These are phyloP conservation scores for Syzygium malaccense DNA, from an alignment of 441 rosid species.

Conservation along the genomic window DNA sequence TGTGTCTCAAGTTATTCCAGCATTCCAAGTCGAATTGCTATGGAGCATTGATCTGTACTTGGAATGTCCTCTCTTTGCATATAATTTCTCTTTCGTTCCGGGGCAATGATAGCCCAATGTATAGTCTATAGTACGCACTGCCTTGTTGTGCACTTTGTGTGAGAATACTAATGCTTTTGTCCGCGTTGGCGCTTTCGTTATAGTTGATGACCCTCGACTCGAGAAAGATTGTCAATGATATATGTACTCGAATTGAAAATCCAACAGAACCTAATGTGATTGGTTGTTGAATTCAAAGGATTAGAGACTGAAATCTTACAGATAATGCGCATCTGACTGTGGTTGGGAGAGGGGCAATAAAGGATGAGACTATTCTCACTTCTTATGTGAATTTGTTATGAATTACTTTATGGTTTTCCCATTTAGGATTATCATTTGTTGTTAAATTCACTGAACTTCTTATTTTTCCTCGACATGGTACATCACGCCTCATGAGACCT, in stretches of 20 bases:
- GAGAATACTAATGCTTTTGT: too few relatives aligned
- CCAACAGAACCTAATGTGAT: background rate
- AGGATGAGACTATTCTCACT: background rate
- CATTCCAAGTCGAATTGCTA: background rate
- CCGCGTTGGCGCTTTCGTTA: background rate
- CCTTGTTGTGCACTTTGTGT: too few relatives aligned
- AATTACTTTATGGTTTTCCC: background rate
- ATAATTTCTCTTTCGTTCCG: too few relatives aligned
- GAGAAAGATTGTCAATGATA: background rate
- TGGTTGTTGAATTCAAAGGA: background rate
- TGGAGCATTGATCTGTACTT: background rate
- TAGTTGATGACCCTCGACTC: background rate
- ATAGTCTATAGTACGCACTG: too few relatives aligned
- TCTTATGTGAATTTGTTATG: background rate
- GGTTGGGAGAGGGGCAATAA: background rate
- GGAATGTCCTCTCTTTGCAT: background rate
- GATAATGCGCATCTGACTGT: background rate
- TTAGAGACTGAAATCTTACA: background rate
- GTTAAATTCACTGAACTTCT: background rate
- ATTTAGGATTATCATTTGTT: background rate
- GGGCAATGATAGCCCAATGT: too few relatives aligned
- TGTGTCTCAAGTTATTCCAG: background rate
- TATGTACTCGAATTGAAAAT: background rate
- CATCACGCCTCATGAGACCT: constrained; percentile 10
- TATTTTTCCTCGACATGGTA: background rate